Evolutionary conservation across 1,139 yeast species (phyloP), one percentile per base, ranked within the genome.

Genomic region (Saccharomyces hybrid): DNA sequence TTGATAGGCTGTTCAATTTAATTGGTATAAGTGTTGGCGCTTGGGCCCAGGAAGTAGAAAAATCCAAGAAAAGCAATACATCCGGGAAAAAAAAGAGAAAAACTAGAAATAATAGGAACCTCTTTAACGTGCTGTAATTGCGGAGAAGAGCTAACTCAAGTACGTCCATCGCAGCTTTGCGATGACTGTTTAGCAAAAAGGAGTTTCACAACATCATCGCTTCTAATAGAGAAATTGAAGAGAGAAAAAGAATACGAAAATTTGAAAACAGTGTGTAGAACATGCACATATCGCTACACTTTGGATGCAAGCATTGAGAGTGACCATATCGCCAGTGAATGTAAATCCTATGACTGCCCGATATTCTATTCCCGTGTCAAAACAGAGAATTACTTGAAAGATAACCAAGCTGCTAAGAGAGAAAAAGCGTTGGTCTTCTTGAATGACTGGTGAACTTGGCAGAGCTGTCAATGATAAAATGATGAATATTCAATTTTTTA

Each of bases 31-130:
- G 89, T 70, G 77, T 91, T 4, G 75, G 76, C 53, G 75, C 75
- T 2, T 93, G 99, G 99, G 88, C 84, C 61, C 71, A 72, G n/a
- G 88, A 84, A 47, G 75, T 90, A 72, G 89, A 96, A 0, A 77
- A 76, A 55, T 60, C 61, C 21, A 58, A 57, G 27, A 58, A 57
- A 24, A 44, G 69, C 38, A 53, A 56, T 21, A 47, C 50, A 19
- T 5, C 47, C 56, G 8, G 57, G 55, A 2, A 28, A 50, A 50
- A 3, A 51, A 16, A 24, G 12, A 4, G 44, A 38, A 19, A 38
- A 38, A 19, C 11, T 38, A 38, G 26, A 11, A 11, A 38, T 12
- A 16, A 12, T 38, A 38, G 44, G 44, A 11, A 38, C 44, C 19
- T 38, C 44, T 19, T 9, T 19, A 38, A 38, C 44, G 11, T 38